Conservation (phyloP, 306 rosid genomes). For the Morella rubra region DNA sequence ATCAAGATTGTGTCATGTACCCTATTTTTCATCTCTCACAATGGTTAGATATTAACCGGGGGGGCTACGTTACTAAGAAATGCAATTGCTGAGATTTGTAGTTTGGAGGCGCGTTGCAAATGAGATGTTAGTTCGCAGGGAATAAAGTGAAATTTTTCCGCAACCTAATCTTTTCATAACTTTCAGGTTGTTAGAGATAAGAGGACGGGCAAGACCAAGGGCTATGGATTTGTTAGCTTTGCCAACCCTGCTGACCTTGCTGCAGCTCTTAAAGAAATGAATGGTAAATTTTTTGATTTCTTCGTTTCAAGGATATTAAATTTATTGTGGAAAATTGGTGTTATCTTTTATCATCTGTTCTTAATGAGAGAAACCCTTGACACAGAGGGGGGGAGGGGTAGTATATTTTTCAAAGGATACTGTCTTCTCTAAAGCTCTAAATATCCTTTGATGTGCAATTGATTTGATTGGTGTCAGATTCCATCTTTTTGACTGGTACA, state of each 20-base stretch:
- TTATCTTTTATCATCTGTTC: no score
- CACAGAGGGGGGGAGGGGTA: not conserved
- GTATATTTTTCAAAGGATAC: not conserved
- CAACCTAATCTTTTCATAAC: slow-evolving; percentile 2
- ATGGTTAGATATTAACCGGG: no score
- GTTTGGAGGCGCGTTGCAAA: no score
- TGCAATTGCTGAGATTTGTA: no score
- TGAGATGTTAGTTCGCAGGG: no score
- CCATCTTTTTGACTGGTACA: not conserved
- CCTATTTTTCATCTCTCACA: no score
- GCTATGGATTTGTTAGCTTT: slow-evolving; percentile 97
- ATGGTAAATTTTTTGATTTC: slow-evolving; percentile 44
- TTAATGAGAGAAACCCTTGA: not conserved
- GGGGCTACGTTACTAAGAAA: no score
- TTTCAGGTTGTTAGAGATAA: slow-evolving; percentile 91
- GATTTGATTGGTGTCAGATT: not conserved
- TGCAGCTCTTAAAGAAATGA: slow-evolving; percentile 94
- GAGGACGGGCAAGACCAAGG: slow-evolving; percentile 96
- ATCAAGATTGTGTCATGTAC: no score
- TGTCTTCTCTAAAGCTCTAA: not conserved
- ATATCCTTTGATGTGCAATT: not conserved
- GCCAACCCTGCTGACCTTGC: slow-evolving; percentile 82
- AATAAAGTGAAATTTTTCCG: no score
- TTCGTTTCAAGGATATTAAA: not conserved
- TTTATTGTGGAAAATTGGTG: not conserved